Conservation (phyloP, 2,329 filamentous ascomycete species). For the Aspergillus viridinutans region DNA sequence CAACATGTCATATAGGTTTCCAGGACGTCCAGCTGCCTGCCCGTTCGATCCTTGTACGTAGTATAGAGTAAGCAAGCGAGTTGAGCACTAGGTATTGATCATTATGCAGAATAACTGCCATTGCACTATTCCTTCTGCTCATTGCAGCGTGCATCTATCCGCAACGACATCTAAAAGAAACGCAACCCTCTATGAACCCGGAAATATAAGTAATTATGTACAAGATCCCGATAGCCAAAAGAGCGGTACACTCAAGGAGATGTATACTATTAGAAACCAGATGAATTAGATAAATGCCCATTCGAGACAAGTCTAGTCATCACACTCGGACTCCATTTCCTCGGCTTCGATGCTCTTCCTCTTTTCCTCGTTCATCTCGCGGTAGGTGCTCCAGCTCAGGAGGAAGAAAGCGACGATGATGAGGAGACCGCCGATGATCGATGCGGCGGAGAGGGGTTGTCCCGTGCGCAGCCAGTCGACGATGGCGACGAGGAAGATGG, state of each 20-base stretch:
- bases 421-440: slow-evolving; percentile 74
- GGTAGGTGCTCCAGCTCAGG: slow-evolving; percentile 85
- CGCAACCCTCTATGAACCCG: background rate
- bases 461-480: slow-evolving; percentile 86
- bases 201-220: background rate
- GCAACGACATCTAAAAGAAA: background rate
- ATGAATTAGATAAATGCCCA: background rate
- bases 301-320: slow-evolving; percentile 24
- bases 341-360: slow-evolving; percentile 51
- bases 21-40: background rate
- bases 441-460: slow-evolving; percentile 66
- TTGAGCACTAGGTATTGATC: background rate
- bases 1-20: background rate
- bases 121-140: background rate
- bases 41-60: slow-evolving; percentile 7
- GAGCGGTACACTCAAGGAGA: background rate
- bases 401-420: slow-evolving; percentile 87
- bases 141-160: background rate
- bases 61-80: slow-evolving; percentile 7
- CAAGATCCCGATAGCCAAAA: background rate
- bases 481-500: slow-evolving; percentile 93
- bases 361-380: slow-evolving; percentile 84
- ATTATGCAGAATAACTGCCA: background rate
- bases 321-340: slow-evolving; percentile 40
- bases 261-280: background rate